Base-by-base conservation (phyloP, 345 rosid species). In the Carallia brachiata region DNA sequence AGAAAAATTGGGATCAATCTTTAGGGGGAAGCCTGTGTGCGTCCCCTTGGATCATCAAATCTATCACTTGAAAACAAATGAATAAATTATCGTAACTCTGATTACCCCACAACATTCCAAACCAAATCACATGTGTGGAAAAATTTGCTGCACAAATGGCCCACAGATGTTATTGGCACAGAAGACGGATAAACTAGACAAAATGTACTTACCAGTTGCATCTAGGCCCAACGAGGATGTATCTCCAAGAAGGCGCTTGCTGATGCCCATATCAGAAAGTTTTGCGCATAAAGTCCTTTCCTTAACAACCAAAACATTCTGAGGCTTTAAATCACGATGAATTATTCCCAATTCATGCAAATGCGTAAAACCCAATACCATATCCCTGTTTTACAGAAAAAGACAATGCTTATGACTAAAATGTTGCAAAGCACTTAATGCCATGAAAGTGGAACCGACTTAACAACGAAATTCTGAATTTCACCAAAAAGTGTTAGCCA, bases 221-320 rank as follows among this genome's bases (percentile, higher is more conserved):
- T 78, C 82, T 52, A 78, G 89, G 82, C 93, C 90, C 83, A 92
- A 89, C 4, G 97, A 92, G 78, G 89, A 87, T 83, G 72, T 90
- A 79, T 95, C 92, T 56, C 79, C 87, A 34, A 83, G 69, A 30
- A 92, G 84, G 70, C 87, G 91, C 75, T 79, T 92, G 83, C 96
- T 92, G 69, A 95, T 89, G 70, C 98, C 97, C 98, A 92, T 95
- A 81, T 95, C 98, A 61, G 99, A 95, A 67, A 95, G 84, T 83
- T 90, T 95, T 36, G 97, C 98, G 75, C 88, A 78, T 53, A 87
- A 79, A 59, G 81, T 75, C 78, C 80, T 83, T 36, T 84, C 90
- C 83, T 82, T 86, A 62, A 77, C 75, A 60, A 95, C 89, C 77
- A 90, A 78, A 34, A 95, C 97, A 80, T 92, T 95, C 76, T 92